A percentile compares a stretch with the other conserved stretches of the same genome.
Conservation (phyloP, 2,329 filamentous ascomycete genomes). For the Aspergillus spinulosporus region DNA sequence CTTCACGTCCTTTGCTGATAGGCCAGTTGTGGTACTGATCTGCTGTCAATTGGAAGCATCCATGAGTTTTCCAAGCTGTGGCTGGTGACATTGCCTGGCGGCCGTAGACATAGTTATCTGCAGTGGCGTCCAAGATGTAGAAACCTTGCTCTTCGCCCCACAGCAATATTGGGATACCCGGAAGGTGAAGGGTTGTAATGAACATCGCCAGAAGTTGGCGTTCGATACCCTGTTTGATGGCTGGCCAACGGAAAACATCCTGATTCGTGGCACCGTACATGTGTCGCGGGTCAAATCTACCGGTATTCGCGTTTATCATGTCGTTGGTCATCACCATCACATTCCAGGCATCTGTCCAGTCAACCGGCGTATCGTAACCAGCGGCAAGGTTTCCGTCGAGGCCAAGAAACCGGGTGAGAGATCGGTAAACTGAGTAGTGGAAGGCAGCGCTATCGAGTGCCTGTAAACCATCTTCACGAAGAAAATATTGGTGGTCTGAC, state of each 20-base stretch:
- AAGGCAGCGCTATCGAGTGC: conserved; percentile 63
- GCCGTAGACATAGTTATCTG: conserved; percentile 65
- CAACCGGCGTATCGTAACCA: conserved; percentile 54
- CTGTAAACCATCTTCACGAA: conserved; percentile 54
- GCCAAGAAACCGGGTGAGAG: conserved; percentile 61
- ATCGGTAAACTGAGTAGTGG: conserved; percentile 65
- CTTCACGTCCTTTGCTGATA: conserved; percentile 53
- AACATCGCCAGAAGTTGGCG: conserved; percentile 60
- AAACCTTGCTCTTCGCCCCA: conserved; percentile 69
- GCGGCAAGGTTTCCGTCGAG: conserved; percentile 59
- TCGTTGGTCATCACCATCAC: conserved; percentile 60
- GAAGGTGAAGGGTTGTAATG: conserved; percentile 60
- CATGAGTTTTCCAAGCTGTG: conserved; percentile 64
- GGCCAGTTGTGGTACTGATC: conserved; percentile 61
- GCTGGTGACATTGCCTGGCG: conserved; percentile 63
- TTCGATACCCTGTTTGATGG: conserved; percentile 57
- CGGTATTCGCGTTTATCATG: conserved; percentile 60
- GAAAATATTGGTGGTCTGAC: conserved; percentile 48
- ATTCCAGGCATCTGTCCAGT: conserved; percentile 59
- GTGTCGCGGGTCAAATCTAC: conserved; percentile 63
- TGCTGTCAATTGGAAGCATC: conserved; percentile 60
- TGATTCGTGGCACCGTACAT: conserved; percentile 66
- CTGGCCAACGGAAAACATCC: conserved; percentile 66
- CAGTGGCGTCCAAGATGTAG: conserved; percentile 64
- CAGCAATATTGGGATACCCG: conserved; percentile 61